Base-by-base conservation (phyloP, 1,139 yeast genomes). In the Debaryomycetaceae sp. region DNA sequence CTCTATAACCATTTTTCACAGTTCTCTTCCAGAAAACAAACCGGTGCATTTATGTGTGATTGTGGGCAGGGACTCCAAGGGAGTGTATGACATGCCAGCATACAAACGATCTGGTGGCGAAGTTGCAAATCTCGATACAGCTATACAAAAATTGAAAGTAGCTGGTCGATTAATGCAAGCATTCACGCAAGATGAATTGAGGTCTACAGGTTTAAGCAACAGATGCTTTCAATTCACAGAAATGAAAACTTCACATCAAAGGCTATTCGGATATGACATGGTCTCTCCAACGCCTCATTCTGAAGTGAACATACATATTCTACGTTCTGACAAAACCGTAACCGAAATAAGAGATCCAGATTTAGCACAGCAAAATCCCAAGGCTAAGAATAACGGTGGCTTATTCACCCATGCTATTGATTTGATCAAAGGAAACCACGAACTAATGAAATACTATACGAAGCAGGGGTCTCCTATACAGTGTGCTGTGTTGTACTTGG, bases 151-250 rank as follows among this genome's bases (percentile, higher is more conserved):
- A 58, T 59, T 92, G 49, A 79, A 95, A 51, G 78, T 88, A 45
- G 97, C 91, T 6, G 96, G 87, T 4, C 73, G 96, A 52, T 60
- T 92, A 60, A 88, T 89, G 96, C 91, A 88, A 53, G 96, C 97
- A 0, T 91, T 79, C 58, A 91, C 98, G 0, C 83, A 83, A 50
- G 97, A 92, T 50, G 97, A 91, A 56, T 88, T 92, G 96, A 64
- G 81, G 42, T 67, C 82, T 31, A 75, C 77, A 40, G 94, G 95
- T 0, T 78, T 87, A 52, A 95, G 96, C 19, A 80, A 84, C 48
- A 67, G 98, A 43, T 74, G 86, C 5, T 89, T 89, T 61, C 80
- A 81, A 44, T 84, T 89, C 49, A 83, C 74, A 5, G 96, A 92
- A 52, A 95, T 87, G 52, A 34, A 56, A 1, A 52, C 48, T 4